These are phyloP conservation scores for Pestalotiopsis sp. DNA, from an alignment of 2,329 filamentous ascomycete genomes.

Conservation along the genomic window DNA sequence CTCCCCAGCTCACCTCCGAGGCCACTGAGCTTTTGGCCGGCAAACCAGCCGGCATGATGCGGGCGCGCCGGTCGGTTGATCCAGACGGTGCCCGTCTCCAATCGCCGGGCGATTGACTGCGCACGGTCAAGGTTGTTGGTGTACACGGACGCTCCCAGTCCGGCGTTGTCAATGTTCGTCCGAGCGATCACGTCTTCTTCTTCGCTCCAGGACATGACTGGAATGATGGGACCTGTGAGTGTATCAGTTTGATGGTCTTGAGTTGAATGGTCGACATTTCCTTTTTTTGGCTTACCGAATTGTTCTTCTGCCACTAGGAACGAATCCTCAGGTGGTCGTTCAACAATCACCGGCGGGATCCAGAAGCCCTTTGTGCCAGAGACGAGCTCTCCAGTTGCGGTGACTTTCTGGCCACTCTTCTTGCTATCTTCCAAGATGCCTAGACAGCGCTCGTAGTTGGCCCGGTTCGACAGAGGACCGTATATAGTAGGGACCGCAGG, in stretches of 20 bases:
- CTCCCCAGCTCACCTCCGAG: slow-evolving; percentile 16
- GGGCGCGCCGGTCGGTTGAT: slow-evolving; percentile 50
- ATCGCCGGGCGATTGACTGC: slow-evolving; percentile 43
- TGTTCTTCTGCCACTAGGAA: slow-evolving; percentile 59
- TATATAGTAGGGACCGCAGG: slow-evolving; percentile 38
- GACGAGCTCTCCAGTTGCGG: slow-evolving; percentile 42
- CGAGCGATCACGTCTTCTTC: slow-evolving; percentile 48
- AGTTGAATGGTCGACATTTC: no score
- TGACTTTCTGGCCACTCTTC: slow-evolving; percentile 48
- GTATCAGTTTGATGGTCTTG: no score
- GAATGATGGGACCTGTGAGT: slow-evolving; percentile 41
- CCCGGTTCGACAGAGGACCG: slow-evolving; percentile 63
- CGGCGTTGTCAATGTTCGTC: slow-evolving; percentile 50
- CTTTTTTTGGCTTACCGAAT: slow-evolving; percentile 33
- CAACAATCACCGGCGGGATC: slow-evolving; percentile 59
- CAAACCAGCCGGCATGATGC: slow-evolving; percentile 42
- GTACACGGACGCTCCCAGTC: slow-evolving; percentile 58
- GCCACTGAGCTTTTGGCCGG: slow-evolving; percentile 46
- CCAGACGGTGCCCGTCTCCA: slow-evolving; percentile 58
- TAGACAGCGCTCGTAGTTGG: slow-evolving; percentile 56
- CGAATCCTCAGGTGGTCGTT: slow-evolving; percentile 60
- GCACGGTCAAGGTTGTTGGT: slow-evolving; percentile 50
- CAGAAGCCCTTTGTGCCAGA: slow-evolving; percentile 52
- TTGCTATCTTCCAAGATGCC: slow-evolving; percentile 51
- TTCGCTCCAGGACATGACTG: slow-evolving; percentile 44